phyloP scores from a whole-genome alignment of 2,329 filamentous ascomycete genomes.

The Epichloe uncinata region DNA sequence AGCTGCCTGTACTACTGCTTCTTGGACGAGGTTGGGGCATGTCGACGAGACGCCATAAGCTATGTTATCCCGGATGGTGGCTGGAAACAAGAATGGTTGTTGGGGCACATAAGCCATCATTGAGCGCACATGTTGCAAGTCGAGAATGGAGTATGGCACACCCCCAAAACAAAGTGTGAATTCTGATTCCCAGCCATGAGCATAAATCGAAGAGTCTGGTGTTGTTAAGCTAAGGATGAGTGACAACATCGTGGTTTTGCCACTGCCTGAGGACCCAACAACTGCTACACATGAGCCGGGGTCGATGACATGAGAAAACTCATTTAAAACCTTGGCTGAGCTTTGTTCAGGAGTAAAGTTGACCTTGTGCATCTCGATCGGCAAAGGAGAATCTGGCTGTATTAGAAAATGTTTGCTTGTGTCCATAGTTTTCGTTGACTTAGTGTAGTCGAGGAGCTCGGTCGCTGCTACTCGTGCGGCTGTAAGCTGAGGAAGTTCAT shows the following conservation, averaged over 20 bases:
- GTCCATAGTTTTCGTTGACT: conserved; percentile 31
- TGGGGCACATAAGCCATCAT: conserved; percentile 58
- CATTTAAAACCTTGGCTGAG: neutral
- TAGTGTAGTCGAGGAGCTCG: conserved; percentile 49
- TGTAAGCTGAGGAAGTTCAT: conserved; percentile 68
- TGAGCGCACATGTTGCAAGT: conserved; percentile 46
- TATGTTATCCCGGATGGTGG: conserved; percentile 68
- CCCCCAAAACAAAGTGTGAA: conserved; percentile 43
- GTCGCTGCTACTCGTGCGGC: conserved; percentile 59
- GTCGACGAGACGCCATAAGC: conserved; percentile 54
- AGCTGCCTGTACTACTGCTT: conserved; percentile 38
- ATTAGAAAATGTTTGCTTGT: conserved; percentile 20
- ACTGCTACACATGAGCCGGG: conserved; percentile 58
- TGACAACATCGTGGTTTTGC: conserved; percentile 73
- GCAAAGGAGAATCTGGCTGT: conserved; percentile 16
- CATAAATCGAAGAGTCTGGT: conserved; percentile 13
- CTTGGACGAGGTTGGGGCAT: conserved; percentile 33
- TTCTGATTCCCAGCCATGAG: neutral
- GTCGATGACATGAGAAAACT: conserved; percentile 42
- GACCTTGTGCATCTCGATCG: conserved; percentile 40
- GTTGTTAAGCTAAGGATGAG: conserved; percentile 61
- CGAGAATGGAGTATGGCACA: conserved; percentile 41
- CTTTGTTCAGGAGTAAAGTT: conserved; percentile 34
- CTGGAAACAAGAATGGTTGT: conserved; percentile 62
- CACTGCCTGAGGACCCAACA: conserved; percentile 75